Conservation (phyloP, 2,329 filamentous ascomycete genomes). For the Chaetomium strumarium region DNA sequence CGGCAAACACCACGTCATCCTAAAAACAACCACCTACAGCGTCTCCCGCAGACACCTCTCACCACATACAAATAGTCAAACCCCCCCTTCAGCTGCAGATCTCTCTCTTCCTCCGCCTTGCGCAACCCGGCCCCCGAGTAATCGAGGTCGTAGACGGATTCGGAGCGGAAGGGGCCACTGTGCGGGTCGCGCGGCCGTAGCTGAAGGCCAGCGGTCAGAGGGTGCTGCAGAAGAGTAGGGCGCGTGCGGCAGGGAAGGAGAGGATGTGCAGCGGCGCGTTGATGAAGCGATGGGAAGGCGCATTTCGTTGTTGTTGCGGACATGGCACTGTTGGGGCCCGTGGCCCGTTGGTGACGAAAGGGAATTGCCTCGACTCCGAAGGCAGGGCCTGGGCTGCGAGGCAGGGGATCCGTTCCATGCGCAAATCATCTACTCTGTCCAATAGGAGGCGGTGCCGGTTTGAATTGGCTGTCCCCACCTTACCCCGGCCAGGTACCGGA, state of each 20-base stretch:
- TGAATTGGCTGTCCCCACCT: no score
- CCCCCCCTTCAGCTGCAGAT: slow-evolving; percentile 16
- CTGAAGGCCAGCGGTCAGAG: slow-evolving; percentile 16
- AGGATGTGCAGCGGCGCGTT: neutral
- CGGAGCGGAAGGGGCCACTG: slow-evolving; percentile 19
- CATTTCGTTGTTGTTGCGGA: neutral
- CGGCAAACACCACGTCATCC: slow-evolving; percentile 17
- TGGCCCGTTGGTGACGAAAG: no score
- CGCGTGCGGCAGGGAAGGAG: slow-evolving; percentile 3
- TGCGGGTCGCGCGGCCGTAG: slow-evolving; percentile 18
- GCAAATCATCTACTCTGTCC: no score
- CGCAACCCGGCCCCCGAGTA: slow-evolving; percentile 16
- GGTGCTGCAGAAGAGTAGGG: slow-evolving; percentile 2
- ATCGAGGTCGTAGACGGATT: slow-evolving; percentile 15
- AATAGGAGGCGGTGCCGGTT: no score
- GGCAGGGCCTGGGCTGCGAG: neutral
- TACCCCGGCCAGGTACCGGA: no score
- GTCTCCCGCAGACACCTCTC: slow-evolving; percentile 14
- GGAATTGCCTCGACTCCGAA: no score
- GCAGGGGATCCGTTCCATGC: no score
- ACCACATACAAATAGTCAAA: slow-evolving; percentile 17
- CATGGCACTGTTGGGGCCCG: neutral
- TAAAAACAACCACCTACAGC: slow-evolving; percentile 18
- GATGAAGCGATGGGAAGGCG: neutral
- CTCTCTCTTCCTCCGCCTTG: slow-evolving; percentile 10